Percentiles rank a stretch among this genome's conserved stretches.
These are phyloP conservation scores for Neurospora sp. DNA, from an alignment of 495 filamentous ascomycete species.

Conservation along the genomic window DNA sequence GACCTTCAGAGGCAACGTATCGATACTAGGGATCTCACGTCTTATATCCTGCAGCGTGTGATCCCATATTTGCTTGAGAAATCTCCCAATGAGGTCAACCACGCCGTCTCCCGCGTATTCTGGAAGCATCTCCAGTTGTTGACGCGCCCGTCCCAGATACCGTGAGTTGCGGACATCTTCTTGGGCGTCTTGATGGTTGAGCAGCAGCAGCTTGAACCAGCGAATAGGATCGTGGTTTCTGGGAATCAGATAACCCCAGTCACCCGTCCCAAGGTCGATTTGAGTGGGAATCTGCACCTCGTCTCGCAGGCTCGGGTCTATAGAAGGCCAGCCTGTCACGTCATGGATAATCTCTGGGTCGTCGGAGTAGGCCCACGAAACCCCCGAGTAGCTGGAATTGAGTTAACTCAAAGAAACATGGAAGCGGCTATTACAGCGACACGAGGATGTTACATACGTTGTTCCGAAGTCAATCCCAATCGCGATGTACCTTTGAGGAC, in stretches of 20 bases:
- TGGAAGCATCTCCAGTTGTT: neutral
- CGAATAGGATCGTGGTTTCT: slow-evolving; percentile 11
- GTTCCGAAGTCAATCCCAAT: slow-evolving; percentile 24
- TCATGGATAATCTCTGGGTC: slow-evolving; percentile 14
- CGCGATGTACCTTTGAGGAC: slow-evolving; percentile 4
- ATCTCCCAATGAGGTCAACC: slow-evolving; percentile 7
- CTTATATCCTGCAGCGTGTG: slow-evolving; percentile 11
- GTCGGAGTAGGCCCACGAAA: slow-evolving; percentile 12
- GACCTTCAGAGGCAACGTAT: slow-evolving; percentile 13
- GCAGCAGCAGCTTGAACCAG: slow-evolving; percentile 23
- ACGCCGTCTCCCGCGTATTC: neutral
- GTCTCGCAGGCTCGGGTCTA: neutral
- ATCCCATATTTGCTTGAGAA: slow-evolving; percentile 12
- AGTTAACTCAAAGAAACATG: neutral
- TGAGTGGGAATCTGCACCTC: slow-evolving; percentile 17
- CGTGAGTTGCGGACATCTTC: slow-evolving; percentile 5
- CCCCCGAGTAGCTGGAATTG: slow-evolving; percentile 14
- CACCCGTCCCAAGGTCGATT: slow-evolving; percentile 6
- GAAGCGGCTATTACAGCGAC: neutral
- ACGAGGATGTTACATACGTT: slow-evolving; percentile 3
- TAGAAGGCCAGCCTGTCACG: slow-evolving; percentile 13
- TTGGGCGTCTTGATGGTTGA: slow-evolving; percentile 11
- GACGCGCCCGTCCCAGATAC: slow-evolving; percentile 4
- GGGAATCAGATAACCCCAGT: slow-evolving; percentile 18
- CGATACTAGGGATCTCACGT: slow-evolving; percentile 3